Evolutionary conservation across 2,329 filamentous ascomycete genomes (phyloP).

Genomic region (Penicillium sp.): DNA sequence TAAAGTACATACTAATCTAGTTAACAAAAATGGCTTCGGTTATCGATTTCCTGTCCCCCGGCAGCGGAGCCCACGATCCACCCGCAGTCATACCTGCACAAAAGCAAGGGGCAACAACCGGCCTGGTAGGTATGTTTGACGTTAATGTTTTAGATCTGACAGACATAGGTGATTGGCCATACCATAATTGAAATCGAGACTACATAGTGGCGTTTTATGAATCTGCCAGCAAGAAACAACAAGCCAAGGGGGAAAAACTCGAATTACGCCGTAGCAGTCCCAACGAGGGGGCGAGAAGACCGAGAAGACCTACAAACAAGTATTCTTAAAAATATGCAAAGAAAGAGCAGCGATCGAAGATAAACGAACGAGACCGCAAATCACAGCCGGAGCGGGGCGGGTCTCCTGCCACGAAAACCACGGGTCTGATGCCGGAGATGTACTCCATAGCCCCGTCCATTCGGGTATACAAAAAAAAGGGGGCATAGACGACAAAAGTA

Average conservation of each 20-base stretch:
- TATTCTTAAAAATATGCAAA: not conserved
- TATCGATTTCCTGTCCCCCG: not conserved
- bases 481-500: not conserved
- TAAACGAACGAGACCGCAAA: not conserved
- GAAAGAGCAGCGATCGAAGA: not conserved
- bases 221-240: not conserved
- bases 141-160: not conserved
- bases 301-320: slow-evolving; percentile 8
- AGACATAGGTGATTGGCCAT: not conserved
- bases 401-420: not conserved
- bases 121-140: not conserved
- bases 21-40: not conserved
- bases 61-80: not conserved
- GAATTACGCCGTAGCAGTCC: slow-evolving; percentile 18
- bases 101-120: not conserved
- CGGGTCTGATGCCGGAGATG: not conserved
- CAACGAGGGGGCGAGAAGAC: slow-evolving; percentile 10
- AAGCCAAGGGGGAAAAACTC: slow-evolving; percentile 5
- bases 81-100: not conserved
- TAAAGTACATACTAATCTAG: not conserved
- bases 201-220: not conserved
- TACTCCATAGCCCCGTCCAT: not conserved
- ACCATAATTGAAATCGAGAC: not conserved
- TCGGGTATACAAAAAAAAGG: slow-evolving; percentile 10
- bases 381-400: not conserved